Evolutionary conservation across 176 grass and related monocot species (phyloP).

Genomic region (Carex kokanica): DNA sequence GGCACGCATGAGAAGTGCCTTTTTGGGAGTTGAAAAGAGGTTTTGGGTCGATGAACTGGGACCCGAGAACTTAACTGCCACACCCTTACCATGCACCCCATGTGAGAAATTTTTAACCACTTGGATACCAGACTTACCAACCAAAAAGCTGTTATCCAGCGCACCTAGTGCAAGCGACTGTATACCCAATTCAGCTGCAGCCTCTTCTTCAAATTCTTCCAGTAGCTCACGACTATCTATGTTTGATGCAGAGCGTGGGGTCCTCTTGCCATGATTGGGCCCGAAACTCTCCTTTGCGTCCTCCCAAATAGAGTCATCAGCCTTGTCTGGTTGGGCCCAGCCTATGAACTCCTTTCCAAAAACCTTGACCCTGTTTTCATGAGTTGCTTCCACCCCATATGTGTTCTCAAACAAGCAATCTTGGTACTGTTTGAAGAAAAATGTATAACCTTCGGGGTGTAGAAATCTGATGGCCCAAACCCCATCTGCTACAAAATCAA

Average conservation of each 20-base stretch:
- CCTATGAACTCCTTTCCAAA: conserved; percentile 89
- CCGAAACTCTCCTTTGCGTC: conserved; percentile 46
- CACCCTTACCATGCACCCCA: conserved; percentile 79
- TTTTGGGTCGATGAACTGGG: conserved; percentile 15
- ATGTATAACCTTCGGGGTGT: conserved; percentile 40
- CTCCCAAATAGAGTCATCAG: conserved; percentile 84
- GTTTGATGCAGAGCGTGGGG: conserved; percentile 30
- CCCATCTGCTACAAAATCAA: conserved; percentile 81
- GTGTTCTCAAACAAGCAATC: conserved; percentile 88
- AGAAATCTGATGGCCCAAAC: conserved; percentile 93
- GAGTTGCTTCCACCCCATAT: conserved; percentile 57
- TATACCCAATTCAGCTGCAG: conserved; percentile 50
- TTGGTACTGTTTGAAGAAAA: conserved; percentile 67
- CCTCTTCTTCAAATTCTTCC: conserved; percentile 80
- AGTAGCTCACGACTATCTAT: conserved; percentile 39
- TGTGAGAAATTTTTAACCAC: conserved; percentile 76
- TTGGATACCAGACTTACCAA: conserved; percentile 55
- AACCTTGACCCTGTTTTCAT: conserved; percentile 73
- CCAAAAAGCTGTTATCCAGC: conserved; percentile 68
- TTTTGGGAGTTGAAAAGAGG: conserved; percentile 58
- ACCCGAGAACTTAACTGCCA: conserved; percentile 64
- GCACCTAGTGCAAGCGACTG: conserved; percentile 77
- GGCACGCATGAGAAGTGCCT: conserved; percentile 80
- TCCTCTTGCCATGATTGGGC: conserved; percentile 16
- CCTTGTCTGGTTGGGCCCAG: conserved; percentile 73